These are phyloP conservation scores for Botrytis cinerea DNA, from an alignment of 2,329 filamentous ascomycete species.

Conservation along the genomic window DNA sequence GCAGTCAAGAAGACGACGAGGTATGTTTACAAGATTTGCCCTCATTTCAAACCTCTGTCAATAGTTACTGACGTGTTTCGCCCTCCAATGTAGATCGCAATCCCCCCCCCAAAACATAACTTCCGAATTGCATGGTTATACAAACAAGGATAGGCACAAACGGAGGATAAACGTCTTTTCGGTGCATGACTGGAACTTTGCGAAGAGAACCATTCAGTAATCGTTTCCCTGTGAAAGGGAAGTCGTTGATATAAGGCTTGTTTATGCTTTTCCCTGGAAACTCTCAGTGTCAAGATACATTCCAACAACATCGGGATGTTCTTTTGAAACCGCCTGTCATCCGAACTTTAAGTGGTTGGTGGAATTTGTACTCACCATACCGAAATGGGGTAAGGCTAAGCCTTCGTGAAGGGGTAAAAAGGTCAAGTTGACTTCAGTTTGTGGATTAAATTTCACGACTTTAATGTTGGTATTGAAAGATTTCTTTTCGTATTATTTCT, in stretches of 20 bases:
- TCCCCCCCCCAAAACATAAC: constrained; percentile 5
- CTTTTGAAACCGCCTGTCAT: background rate
- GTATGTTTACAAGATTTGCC: background rate
- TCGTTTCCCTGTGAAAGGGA: background rate
- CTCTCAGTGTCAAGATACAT: background rate
- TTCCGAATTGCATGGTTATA: constrained; percentile 18
- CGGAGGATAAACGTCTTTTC: constrained; percentile 5
- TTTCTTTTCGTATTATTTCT: no score
- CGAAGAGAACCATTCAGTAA: background rate
- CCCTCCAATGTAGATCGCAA: constrained; percentile 10
- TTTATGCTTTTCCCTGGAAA: background rate
- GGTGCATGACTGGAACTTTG: background rate
- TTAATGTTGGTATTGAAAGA: background rate
- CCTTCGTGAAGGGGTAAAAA: background rate
- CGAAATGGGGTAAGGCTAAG: background rate
- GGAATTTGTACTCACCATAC: constrained; percentile 4
- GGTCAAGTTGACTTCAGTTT: background rate
- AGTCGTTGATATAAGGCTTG: background rate
- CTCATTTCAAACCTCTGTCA: constrained; percentile 9
- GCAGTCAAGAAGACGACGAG: background rate
- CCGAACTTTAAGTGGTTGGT: background rate
- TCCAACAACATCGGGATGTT: constrained; percentile 14
- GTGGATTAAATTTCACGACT: background rate
- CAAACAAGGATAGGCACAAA: constrained; percentile 11
- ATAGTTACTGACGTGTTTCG: constrained; percentile 14